Evolutionary conservation across 2,329 filamentous ascomycete species (phyloP), one percentile per base, ranked within the genome.

Genomic region (Penicillium vulpinum): DNA sequence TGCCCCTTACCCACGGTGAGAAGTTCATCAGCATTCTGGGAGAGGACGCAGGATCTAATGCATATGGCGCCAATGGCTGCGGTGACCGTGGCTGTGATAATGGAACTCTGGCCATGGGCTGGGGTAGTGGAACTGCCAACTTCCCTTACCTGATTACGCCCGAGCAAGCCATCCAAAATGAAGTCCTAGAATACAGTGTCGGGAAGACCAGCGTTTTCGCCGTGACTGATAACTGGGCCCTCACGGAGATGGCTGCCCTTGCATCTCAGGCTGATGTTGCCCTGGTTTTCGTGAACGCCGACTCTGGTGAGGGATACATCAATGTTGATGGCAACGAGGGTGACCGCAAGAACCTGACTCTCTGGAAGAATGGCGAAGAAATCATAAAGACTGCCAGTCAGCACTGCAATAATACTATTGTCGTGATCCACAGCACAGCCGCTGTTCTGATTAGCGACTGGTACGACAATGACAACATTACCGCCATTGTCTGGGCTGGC

Each of bases 261-360:
- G 84, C 84, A 6, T 71, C 75, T 18, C 81, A 83, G 57, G 78
- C 80, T 49, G 73, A 77, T 49, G 79, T 82, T 24, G 78, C 83
- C 22, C 83, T 99, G 40, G 92, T 97, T 11, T 97, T 97, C 67
- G 92, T 90, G 68, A 96, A 96, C 64, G 87, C 92, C 15, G 83
- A 92, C 70, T 85, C 88, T 4, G 93, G 93, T 51, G 94, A 97
- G 76, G 92, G 91, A 6, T 97, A 85, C 77, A 91, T 97, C 68
- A 82, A 77, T 28, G 84, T 95, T 1, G 93, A 92, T 61, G 88
- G 85, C 52, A 97, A 97, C 72, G 79, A 82, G 57, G 94, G 94
- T 56, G 93, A 97, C 73, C 88, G 94, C 51, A 92, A 92, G 68
- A 97, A 99, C 76, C 81, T 99, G 36, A 96, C 92, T 0, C 80